phyloP scores from a whole-genome alignment of 2,329 filamentous ascomycete species.

The Neopestalotiopsis sp. region DNA sequence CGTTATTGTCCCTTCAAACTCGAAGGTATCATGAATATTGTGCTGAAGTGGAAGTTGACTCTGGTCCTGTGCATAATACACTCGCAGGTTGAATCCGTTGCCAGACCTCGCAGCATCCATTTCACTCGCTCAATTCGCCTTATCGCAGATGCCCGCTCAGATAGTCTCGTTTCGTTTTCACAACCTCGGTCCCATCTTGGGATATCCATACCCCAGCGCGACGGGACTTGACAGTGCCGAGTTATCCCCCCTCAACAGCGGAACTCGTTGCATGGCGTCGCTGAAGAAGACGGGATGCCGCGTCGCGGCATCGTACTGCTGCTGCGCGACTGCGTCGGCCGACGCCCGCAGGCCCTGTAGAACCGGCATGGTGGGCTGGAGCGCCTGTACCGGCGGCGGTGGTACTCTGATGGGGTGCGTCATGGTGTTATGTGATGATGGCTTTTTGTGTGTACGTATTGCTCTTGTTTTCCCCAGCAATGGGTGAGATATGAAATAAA shows the following conservation, averaged over 20 bases:
- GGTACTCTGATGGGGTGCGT: constrained; percentile 9
- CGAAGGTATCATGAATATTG: too few relatives aligned
- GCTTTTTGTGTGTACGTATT: background rate
- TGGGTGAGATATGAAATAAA: background rate
- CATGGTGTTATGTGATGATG: background rate
- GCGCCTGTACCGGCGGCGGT: constrained; percentile 10
- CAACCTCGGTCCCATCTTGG: constrained; percentile 47
- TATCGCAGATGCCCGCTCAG: background rate
- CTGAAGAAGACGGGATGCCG: constrained; percentile 82
- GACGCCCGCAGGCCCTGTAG: constrained; percentile 10
- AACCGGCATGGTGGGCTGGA: constrained; percentile 16
- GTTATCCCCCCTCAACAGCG: constrained; percentile 40
- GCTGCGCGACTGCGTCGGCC: constrained; percentile 10
- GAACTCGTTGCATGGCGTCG: constrained; percentile 61
- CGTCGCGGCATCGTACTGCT: constrained; percentile 54
- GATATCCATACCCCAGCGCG: constrained; percentile 66
- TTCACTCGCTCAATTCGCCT: background rate
- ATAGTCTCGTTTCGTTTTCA: constrained; percentile 31
- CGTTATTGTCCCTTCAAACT: background rate
- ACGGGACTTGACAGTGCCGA: constrained; percentile 51
- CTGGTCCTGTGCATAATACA: too few relatives aligned
- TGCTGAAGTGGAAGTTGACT: too few relatives aligned
- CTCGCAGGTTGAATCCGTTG: too few relatives aligned
- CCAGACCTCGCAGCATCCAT: background rate
- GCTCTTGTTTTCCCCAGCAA: too few relatives aligned